Percentiles rank a stretch among this genome's conserved stretches.
Evolutionary conservation across 176 grass and related monocot species (phyloP).

Genomic region (Oryza longistaminata): DNA sequence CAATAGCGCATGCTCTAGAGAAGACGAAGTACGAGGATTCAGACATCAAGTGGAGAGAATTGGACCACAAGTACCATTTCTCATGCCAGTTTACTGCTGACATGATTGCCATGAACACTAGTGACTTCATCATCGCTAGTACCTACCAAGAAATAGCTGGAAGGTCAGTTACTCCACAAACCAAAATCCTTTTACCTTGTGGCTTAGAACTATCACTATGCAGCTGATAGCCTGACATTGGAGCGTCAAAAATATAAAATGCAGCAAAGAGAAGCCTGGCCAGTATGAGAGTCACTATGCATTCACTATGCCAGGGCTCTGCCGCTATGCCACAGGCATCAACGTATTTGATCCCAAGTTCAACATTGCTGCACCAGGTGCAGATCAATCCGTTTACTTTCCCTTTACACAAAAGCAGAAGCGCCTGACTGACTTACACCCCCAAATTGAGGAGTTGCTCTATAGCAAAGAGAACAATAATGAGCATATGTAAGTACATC

Average conservation of each 20-base stretch:
- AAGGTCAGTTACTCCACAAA: conserved; percentile 43
- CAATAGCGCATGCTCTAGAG: conserved; percentile 96
- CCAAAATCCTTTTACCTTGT: not conserved
- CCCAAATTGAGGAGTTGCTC: conserved; percentile 86
- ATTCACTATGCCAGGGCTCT: conserved; percentile 91
- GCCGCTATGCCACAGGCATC: conserved; percentile 80
- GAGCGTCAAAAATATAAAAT: not conserved
- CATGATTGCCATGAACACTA: conserved; percentile 95
- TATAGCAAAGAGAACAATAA: conserved; percentile 70
- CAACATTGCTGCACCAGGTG: conserved; percentile 90
- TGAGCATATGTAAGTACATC: conserved; percentile 72
- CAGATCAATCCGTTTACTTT: conserved; percentile 94
- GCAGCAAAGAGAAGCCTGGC: conserved; percentile 89
- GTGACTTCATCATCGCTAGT: conserved; percentile 94
- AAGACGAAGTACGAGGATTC: conserved; percentile 97
- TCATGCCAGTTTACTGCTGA: conserved; percentile 98
- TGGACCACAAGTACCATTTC: conserved; percentile 91
- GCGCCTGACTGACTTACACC: conserved; percentile 62
- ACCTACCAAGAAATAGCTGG: conserved; percentile 98
- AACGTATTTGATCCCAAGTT: conserved; percentile 95
- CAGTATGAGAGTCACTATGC: conserved; percentile 89
- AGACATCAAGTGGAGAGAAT: conserved; percentile 88
- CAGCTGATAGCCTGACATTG: not conserved
- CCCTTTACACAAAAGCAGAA: conserved; percentile 91
- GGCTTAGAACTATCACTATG: not conserved